Base-by-base conservation (phyloP, 345 rosid genomes). In the Salix arbutifolia region DNA sequence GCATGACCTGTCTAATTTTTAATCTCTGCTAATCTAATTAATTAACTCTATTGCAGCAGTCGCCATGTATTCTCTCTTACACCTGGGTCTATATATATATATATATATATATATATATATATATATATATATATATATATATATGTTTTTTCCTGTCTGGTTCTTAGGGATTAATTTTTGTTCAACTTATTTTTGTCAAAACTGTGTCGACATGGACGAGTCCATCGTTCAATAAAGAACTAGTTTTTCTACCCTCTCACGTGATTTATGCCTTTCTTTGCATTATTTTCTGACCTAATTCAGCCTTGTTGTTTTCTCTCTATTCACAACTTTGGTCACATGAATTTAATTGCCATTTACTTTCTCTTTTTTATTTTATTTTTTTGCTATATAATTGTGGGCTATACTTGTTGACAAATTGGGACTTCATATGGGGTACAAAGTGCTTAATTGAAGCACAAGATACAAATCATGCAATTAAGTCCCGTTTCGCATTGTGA, bases 41-140 rank as follows among this genome's bases (percentile, higher is more conserved):
- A 13, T 44, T 46, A 46, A 46, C 17, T 46, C 14, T 18, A 0
- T 13, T 13, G 50, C 50, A 46, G 58, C 9, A 19, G 8, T 48
- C 69, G 65, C 77, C 66, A 17, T 48, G 83, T 61, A 74, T 81
- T 72, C 79, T 79, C 79, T 12, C 3, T 21, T 73, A 71, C 67
- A 46, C 68, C 42, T 70, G 31, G 58, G 58, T 52, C 23, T 4
- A 31, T 31, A 31, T 31, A 31, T 31, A 31, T 31, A 31, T 50
- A 6, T 50, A 31, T 31, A 30, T 30, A 30, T 31, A 31, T 31
- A 31, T 31, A 31, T 31, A 31, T 4, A 33, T 33, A 5, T 33
- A 30, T 30, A 30, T 31, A 31, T 31, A 31, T 31, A 31, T 31
- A 31, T 4, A 33, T 33, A 5, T 33, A 33, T 4, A 33, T 4